These are phyloP conservation scores for Scopulariopsis brevicaulis DNA, from an alignment of 2,329 filamentous ascomycete genomes.

Conservation along the genomic window DNA sequence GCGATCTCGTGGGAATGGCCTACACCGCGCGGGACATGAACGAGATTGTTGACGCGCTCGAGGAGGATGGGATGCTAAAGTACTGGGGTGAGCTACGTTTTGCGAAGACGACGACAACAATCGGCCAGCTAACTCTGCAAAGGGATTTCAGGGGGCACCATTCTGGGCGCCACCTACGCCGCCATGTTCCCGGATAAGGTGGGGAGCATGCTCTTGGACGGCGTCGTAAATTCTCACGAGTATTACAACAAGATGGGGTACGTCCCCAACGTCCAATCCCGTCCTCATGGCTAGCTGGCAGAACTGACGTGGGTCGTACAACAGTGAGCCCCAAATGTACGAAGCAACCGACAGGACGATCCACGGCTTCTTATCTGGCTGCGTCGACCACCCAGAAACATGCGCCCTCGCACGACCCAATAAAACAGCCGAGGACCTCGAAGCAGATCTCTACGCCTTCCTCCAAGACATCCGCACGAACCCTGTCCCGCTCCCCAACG, in stretches of 20 bases:
- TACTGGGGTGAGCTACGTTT: slow-evolving; percentile 18
- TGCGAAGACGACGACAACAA: too few species aligned
- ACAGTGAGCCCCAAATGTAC: slow-evolving; percentile 16
- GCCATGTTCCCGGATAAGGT: slow-evolving; percentile 29
- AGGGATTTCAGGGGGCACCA: slow-evolving; percentile 28
- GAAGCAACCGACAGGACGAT: slow-evolving; percentile 42
- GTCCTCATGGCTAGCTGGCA: background rate
- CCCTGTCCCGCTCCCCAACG: slow-evolving; percentile 31
- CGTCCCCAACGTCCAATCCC: background rate
- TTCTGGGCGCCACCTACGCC: slow-evolving; percentile 23
- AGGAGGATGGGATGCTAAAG: slow-evolving; percentile 22
- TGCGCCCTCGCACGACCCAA: too few species aligned
- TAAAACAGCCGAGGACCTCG: background rate
- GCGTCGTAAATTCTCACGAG: slow-evolving; percentile 18
- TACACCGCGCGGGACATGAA: slow-evolving; percentile 26
- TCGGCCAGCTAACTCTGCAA: background rate
- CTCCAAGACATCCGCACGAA: slow-evolving; percentile 25
- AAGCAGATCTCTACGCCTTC: slow-evolving; percentile 25
- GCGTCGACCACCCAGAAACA: too few species aligned
- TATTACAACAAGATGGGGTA: slow-evolving; percentile 12
- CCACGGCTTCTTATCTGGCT: slow-evolving; percentile 32
- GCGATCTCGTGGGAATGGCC: slow-evolving; percentile 16
- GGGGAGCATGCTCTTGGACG: slow-evolving; percentile 25
- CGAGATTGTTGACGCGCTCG: slow-evolving; percentile 22
- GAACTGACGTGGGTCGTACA: background rate